A percentile compares a stretch with the other conserved stretches of the same genome.
Evolutionary conservation across 768 basidiomycete genomes (phyloP).

Genomic region (Agaricus subrufescens): DNA sequence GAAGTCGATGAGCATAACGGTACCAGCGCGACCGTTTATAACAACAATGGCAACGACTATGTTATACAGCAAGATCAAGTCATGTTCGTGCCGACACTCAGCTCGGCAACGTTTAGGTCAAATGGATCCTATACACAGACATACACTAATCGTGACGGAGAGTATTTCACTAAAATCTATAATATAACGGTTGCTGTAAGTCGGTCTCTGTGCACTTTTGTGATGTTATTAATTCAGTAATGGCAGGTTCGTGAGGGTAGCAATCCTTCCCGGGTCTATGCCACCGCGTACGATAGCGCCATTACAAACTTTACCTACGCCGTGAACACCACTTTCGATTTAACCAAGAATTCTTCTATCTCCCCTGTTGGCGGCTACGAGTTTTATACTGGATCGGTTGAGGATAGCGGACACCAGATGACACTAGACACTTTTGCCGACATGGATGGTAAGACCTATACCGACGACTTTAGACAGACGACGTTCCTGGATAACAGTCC

Average conservation of each 20-base stretch:
- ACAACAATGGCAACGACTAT: slow-evolving; percentile 41
- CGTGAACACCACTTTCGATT: slow-evolving; percentile 24
- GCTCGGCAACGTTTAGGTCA: slow-evolving; percentile 20
- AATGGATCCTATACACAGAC: slow-evolving; percentile 21
- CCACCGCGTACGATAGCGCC: slow-evolving; percentile 26
- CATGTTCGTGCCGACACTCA: slow-evolving; percentile 37
- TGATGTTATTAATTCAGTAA: background rate
- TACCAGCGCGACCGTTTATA: slow-evolving; percentile 26
- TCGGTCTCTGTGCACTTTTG: slow-evolving; percentile 8
- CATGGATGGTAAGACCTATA: slow-evolving; percentile 18
- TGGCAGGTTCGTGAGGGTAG: slow-evolving; percentile 20
- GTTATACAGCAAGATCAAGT: slow-evolving; percentile 36
- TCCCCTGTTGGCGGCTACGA: slow-evolving; percentile 28
- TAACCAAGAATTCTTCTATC: slow-evolving; percentile 22
- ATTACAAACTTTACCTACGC: slow-evolving; percentile 23
- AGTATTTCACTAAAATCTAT: slow-evolving; percentile 17
- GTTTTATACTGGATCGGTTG: slow-evolving; percentile 27
- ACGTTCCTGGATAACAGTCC: slow-evolving; percentile 24
- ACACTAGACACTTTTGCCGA: slow-evolving; percentile 24
- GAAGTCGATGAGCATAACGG: slow-evolving; percentile 41
- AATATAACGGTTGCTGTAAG: slow-evolving; percentile 21
- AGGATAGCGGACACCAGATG: slow-evolving; percentile 23
- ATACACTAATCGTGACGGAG: slow-evolving; percentile 19
- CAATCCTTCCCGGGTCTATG: slow-evolving; percentile 29
- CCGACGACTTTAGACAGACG: slow-evolving; percentile 23